These are phyloP conservation scores for Sphaerulina populicola DNA, from an alignment of 2,329 filamentous ascomycete species.

Conservation along the genomic window DNA sequence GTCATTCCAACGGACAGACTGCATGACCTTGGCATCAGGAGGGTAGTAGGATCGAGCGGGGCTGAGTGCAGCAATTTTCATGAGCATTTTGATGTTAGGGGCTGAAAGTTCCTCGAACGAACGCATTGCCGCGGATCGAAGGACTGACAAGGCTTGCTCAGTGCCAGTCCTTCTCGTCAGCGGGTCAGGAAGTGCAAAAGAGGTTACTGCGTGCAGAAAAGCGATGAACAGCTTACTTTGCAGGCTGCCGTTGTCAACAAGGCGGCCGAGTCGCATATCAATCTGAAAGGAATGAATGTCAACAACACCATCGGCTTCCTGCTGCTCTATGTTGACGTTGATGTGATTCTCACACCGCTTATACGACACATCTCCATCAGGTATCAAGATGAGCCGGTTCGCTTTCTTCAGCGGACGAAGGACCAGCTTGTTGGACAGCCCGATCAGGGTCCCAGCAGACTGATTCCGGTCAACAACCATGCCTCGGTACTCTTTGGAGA, in stretches of 20 bases:
- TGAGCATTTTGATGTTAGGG: constrained; percentile 20
- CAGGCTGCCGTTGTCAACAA: constrained; percentile 48
- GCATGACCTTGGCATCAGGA: constrained; percentile 33
- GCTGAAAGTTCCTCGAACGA: constrained; percentile 23
- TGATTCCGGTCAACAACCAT: constrained; percentile 44
- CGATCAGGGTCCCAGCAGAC: constrained; percentile 53
- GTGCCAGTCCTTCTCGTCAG: constrained; percentile 53
- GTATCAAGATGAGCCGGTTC: constrained; percentile 46
- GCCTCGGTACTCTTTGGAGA: constrained; percentile 6
- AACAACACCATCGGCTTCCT: constrained; percentile 34
- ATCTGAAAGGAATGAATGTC: constrained; percentile 48
- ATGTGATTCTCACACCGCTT: constrained; percentile 40
- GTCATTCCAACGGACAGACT: constrained; percentile 38
- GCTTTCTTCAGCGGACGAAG: constrained; percentile 31
- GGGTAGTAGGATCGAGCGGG: constrained; percentile 42
- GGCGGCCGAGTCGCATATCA: constrained; percentile 50
- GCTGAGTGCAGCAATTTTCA: constrained; percentile 28
- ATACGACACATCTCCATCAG: constrained; percentile 30
- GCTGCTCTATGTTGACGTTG: constrained; percentile 26
- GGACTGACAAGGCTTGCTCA: constrained; percentile 43
- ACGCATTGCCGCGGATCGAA: constrained; percentile 18
- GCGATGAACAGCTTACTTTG: constrained; percentile 33
- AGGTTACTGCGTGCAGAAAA: constrained; percentile 53
- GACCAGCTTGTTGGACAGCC: constrained; percentile 51
- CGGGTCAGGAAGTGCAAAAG: constrained; percentile 49